Evolutionary conservation across 2,329 filamentous ascomycete species (phyloP), one percentile per base, ranked within the genome.

Genomic region (Xylariomycetidae sp.): DNA sequence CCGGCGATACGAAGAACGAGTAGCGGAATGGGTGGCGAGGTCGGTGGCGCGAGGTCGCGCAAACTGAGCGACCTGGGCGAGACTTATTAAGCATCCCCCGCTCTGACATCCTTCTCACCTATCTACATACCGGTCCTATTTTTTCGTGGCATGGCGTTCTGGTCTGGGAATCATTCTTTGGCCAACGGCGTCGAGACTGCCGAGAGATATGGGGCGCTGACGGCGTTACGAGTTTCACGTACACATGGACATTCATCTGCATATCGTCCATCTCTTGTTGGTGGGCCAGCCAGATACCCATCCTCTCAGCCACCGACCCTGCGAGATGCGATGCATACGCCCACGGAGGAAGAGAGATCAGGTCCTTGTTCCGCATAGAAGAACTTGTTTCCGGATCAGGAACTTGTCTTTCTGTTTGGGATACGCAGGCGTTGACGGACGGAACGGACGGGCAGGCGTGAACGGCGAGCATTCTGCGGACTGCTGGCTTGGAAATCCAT

Each of bases 11-110:
- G 67, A 44, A 63, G 60, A 25, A 68, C 63, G 49, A 64, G 57
- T 35, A 58, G 57, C 29, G 44, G 56, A 23, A 35, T 34, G 15
- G 27, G 25, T 37, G 51, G 53, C 26, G 48, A 54, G 2, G 38
- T 28, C 25, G 18, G 26, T 23, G 42, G 35, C 14, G 43, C 48
- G 32, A 58, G 57, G 25, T 48, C 56, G 28, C 59, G 58, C 46
- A 68, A 59, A 42, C 46, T 73, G 35, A 60, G 61, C 38, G 71
- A 74, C 39, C 52, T 73, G 38, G 71, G 70, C 35, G 71, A 75
- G 61, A 74, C 71, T 7, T 75, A 73, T 43, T 74, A 53, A 58
- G 40, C 27, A 30, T 32, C 16, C 19, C 28, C 39, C 29, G 31
- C 38, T 17, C 47, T 45, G 29, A 49, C 61, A 35, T 39, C 32